Evolutionary conservation across 2,329 filamentous ascomycete species (phyloP).

Genomic region (Didymosphaeria variabile): DNA sequence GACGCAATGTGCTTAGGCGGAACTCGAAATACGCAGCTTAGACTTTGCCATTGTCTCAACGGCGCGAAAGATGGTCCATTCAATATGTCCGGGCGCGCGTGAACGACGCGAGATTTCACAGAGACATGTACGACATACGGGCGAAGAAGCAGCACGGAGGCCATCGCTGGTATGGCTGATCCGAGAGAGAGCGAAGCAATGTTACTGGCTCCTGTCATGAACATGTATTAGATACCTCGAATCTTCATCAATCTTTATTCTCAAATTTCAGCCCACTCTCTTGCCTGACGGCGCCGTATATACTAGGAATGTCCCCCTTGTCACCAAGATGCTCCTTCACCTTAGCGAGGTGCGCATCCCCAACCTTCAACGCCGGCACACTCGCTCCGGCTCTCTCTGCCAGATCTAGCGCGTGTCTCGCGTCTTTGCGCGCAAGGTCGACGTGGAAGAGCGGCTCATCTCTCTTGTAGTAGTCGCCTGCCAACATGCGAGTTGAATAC

Average conservation of each 20-base stretch:
- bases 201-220: not conserved
- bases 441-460: slow-evolving; percentile 84
- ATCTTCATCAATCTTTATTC: slow-evolving; percentile 37
- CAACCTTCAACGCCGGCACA: slow-evolving; percentile 72
- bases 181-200: not conserved
- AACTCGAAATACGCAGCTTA: not conserved
- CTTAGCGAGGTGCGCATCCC: slow-evolving; percentile 70
- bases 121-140: not conserved
- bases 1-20: slow-evolving; percentile 11
- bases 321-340: slow-evolving; percentile 75
- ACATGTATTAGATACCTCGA: not conserved
- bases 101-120: not conserved
- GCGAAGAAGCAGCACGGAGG: not conserved
- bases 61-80: not conserved
- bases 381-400: slow-evolving; percentile 69
- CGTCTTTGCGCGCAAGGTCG: slow-evolving; percentile 84
- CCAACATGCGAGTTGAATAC: slow-evolving; percentile 78
- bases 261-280: slow-evolving; percentile 79
- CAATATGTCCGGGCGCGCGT: not conserved
- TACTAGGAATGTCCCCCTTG: slow-evolving; percentile 79
- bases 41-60: not conserved
- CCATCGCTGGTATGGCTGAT: not conserved
- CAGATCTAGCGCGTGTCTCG: slow-evolving; percentile 74
- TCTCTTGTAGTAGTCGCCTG: slow-evolving; percentile 78
- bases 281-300: slow-evolving; percentile 82